phyloP scores from a whole-genome alignment of 805 yeast genomes.

The Candida khao-thaluensis region DNA sequence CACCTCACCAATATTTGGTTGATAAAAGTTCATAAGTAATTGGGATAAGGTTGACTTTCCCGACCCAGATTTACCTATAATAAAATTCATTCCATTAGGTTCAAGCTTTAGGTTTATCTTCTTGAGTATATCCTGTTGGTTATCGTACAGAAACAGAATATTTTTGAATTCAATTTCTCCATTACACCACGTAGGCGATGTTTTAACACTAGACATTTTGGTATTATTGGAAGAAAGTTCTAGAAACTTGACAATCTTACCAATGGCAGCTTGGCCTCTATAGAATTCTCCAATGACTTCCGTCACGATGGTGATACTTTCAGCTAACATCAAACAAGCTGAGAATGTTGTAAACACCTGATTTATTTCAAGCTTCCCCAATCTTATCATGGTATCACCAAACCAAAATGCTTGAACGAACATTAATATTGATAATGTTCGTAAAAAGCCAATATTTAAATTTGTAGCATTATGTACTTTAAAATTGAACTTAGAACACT shows the following conservation, averaged over 20 bases:
- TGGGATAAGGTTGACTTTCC: slow-evolving; percentile 85
- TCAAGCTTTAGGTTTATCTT: slow-evolving; percentile 38
- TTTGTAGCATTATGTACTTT: slow-evolving; percentile 48
- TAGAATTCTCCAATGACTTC: slow-evolving; percentile 60
- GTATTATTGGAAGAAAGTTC: neutral
- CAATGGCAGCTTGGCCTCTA: slow-evolving; percentile 70
- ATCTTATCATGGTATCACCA: slow-evolving; percentile 66
- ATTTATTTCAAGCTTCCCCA: slow-evolving; percentile 52
- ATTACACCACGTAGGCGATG: slow-evolving; percentile 17
- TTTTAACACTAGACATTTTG: neutral
- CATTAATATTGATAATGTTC: slow-evolving; percentile 62
- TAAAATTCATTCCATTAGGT: slow-evolving; percentile 50
- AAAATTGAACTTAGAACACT: slow-evolving; percentile 40
- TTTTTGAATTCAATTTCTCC: slow-evolving; percentile 57
- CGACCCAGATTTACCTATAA: slow-evolving; percentile 88
- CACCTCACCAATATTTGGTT: slow-evolving; percentile 52
- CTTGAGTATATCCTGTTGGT: slow-evolving; percentile 52
- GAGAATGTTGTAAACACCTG: slow-evolving; percentile 80
- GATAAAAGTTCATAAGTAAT: slow-evolving; percentile 61
- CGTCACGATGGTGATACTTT: slow-evolving; percentile 53
- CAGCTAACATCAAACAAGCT: slow-evolving; percentile 73
- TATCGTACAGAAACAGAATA: slow-evolving; percentile 64
- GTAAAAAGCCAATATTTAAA: slow-evolving; percentile 55
- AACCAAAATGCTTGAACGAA: slow-evolving; percentile 94
- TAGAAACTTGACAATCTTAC: slow-evolving; percentile 33